Conservation (phyloP, 73 alveolate genomes). For the Blepharisma japonicum region DNA sequence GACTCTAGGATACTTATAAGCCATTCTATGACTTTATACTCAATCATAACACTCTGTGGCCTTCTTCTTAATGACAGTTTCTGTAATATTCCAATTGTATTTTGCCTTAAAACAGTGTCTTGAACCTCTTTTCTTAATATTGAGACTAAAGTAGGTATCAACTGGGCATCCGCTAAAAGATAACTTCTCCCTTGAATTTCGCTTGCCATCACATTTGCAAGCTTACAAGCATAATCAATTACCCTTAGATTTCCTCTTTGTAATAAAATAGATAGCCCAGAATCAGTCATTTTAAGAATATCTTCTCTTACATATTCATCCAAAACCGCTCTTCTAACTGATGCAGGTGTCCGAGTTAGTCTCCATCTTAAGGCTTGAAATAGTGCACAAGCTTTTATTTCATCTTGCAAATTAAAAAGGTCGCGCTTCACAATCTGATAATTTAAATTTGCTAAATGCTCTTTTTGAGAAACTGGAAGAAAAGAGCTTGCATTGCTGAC, state of each 20-base stretch:
- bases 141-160: conserved; percentile 29
- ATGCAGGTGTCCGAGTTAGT: conserved; percentile 43
- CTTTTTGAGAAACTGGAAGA: conserved; percentile 4
- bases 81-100: conserved; percentile 56
- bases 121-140: conserved; percentile 31
- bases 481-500: conserved; percentile 29
- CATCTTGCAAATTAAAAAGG: conserved; percentile 4
- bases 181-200: conserved; percentile 62
- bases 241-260: conserved; percentile 31
- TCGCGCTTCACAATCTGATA: not conserved
- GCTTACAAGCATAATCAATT: conserved; percentile 44
- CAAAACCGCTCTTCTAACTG: conserved; percentile 33
- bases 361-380: conserved; percentile 76
- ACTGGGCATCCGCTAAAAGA: conserved; percentile 31
- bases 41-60: conserved; percentile 58
- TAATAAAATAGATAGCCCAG: conserved; percentile 10
- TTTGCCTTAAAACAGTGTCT: conserved; percentile 56
- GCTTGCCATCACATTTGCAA: conserved; percentile 56
- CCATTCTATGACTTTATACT: conserved; percentile 59
- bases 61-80: conserved; percentile 54
- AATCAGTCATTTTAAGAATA: conserved; percentile 37
- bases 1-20: conserved; percentile 29
- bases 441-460: not conserved
- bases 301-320: conserved; percentile 52
- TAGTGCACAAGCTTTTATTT: conserved; percentile 46